Evolutionary conservation across 2,329 filamentous ascomycete species (phyloP).

Genomic region (Onygenales sp.): DNA sequence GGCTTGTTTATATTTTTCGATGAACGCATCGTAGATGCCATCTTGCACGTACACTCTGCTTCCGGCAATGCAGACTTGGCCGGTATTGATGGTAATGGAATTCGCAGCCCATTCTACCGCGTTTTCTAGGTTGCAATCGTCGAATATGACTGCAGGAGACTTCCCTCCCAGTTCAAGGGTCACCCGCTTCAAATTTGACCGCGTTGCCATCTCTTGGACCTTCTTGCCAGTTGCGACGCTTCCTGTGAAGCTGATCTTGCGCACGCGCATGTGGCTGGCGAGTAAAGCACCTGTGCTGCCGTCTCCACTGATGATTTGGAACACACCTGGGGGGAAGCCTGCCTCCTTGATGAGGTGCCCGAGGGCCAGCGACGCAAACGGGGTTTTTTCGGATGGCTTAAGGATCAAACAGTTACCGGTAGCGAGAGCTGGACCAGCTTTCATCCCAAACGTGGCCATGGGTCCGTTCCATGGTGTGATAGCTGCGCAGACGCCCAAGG

Average conservation of each 20-base stretch:
- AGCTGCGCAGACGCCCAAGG: slow-evolving; percentile 65
- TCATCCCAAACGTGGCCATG: slow-evolving; percentile 66
- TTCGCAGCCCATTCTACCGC: slow-evolving; percentile 29
- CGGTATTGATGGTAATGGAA: slow-evolving; percentile 45
- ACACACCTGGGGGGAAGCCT: slow-evolving; percentile 31
- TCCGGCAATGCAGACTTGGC: slow-evolving; percentile 61
- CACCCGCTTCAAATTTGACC: slow-evolving; percentile 35
- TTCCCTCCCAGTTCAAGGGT: slow-evolving; percentile 40
- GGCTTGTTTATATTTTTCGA: slow-evolving; percentile 69
- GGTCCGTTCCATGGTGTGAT: slow-evolving; percentile 82
- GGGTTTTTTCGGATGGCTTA: slow-evolving; percentile 53
- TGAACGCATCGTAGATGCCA: slow-evolving; percentile 77
- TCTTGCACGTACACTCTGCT: slow-evolving; percentile 82
- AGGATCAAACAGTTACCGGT: slow-evolving; percentile 48
- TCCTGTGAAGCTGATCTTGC: slow-evolving; percentile 35
- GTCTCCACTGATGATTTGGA: slow-evolving; percentile 25
- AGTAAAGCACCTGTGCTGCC: slow-evolving; percentile 23
- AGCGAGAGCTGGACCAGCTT: slow-evolving; percentile 45
- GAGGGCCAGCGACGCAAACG: slow-evolving; percentile 41
- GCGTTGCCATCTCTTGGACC: slow-evolving; percentile 30
- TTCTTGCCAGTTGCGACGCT: slow-evolving; percentile 27
- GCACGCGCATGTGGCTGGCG: slow-evolving; percentile 31
- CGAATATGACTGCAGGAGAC: slow-evolving; percentile 35
- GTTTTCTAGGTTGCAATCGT: slow-evolving; percentile 36
- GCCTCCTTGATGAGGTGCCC: slow-evolving; percentile 24